These are phyloP conservation scores for Ascoidea asiatica DNA, from an alignment of 805 yeast genomes.

Conservation along the genomic window DNA sequence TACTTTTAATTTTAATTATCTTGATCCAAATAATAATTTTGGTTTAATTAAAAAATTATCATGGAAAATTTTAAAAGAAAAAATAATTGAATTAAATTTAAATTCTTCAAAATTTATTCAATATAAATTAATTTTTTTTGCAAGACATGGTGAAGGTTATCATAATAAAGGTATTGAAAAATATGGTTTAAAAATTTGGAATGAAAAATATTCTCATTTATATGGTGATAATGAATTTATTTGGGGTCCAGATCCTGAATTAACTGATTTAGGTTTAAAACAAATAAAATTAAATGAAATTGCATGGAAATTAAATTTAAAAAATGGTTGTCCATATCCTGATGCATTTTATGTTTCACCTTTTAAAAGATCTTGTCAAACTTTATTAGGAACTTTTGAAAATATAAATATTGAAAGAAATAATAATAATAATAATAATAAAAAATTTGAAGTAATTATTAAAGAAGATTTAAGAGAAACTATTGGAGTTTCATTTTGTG, in stretches of 20 bases:
- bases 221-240: constrained; percentile 39
- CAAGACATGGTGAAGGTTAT: constrained; percentile 60
- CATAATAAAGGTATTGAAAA: constrained; percentile 42
- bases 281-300: constrained; percentile 39
- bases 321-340: constrained; percentile 39
- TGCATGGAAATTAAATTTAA: constrained; percentile 26
- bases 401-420: constrained; percentile 14
- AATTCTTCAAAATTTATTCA: constrained; percentile 14
- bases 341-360: constrained; percentile 45
- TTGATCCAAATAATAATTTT: constrained; percentile 27
- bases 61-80: constrained; percentile 20
- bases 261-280: constrained; percentile 38
- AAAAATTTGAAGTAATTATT: too few species aligned
- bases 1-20: constrained; percentile 26
- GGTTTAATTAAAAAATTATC: constrained; percentile 22
- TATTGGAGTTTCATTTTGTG: constrained; percentile 46
- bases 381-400: constrained; percentile 38
- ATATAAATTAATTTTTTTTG: constrained; percentile 38
- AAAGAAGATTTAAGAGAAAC: constrained; percentile 47
- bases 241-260: constrained; percentile 49
- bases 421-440: not conserved
- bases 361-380: constrained; percentile 45
- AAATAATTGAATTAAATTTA: constrained; percentile 24
- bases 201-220: constrained; percentile 34
- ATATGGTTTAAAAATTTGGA: constrained; percentile 48